Evolutionary conservation across 768 basidiomycete genomes (phyloP).

Genomic region (Lyophyllum atratum): DNA sequence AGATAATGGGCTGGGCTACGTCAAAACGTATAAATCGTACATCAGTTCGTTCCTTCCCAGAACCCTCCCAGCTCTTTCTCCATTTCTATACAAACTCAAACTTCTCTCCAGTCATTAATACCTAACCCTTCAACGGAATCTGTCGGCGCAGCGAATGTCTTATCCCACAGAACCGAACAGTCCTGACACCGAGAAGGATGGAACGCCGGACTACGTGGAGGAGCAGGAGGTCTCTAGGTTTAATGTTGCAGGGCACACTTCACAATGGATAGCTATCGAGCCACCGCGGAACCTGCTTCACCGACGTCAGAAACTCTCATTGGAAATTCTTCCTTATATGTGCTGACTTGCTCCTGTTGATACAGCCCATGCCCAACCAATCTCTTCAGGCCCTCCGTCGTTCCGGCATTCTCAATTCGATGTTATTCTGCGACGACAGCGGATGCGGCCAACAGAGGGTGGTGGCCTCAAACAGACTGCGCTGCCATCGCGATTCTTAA

Average conservation of each 20-base stretch:
- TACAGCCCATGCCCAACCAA: background rate
- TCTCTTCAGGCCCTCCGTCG: conserved; percentile 27
- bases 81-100: no score
- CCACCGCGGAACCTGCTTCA: conserved; percentile 15
- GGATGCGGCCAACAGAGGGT: conserved; percentile 44
- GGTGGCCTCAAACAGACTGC: conserved; percentile 41
- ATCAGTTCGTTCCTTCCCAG: background rate
- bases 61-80: background rate
- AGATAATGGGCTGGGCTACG: background rate
- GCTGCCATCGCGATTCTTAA: conserved; percentile 60
- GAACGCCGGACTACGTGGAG: background rate
- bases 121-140: background rate
- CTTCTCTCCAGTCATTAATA: background rate
- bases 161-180: background rate
- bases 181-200: background rate
- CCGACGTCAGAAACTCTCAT: conserved; percentile 1
- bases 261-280: conserved; percentile 27
- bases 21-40: background rate
- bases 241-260: background rate
- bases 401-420: conserved; percentile 53
- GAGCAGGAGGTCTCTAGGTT: conserved; percentile 3
- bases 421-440: conserved; percentile 62
- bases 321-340: background rate
- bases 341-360: background rate
- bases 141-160: background rate